These are phyloP conservation scores for Phytopythium helicoides DNA, from an alignment of 352 stramenopile species.

Conservation along the genomic window DNA sequence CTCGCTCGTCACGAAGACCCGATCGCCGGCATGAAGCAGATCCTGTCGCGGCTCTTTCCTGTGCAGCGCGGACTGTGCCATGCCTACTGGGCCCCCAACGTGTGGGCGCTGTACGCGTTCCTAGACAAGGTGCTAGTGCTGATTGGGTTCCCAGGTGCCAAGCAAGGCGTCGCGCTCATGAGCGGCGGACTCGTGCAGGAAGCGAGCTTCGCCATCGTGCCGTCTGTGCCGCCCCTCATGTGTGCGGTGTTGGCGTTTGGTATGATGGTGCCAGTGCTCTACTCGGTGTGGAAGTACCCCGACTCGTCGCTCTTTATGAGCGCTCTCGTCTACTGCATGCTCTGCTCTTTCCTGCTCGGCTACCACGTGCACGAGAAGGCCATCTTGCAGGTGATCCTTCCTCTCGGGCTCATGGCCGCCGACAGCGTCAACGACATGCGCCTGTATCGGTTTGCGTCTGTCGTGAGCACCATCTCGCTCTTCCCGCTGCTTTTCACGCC, in stretches of 20 bases:
- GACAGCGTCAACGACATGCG: conserved; percentile 81
- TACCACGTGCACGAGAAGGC: conserved; percentile 99
- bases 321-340: conserved; percentile 87
- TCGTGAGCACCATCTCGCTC: conserved; percentile 71
- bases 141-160: conserved; percentile 29
- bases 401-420: conserved; percentile 61
- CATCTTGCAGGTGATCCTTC: conserved; percentile 89
- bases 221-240: conserved; percentile 57
- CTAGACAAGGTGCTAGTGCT: conserved; percentile 81
- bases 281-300: conserved; percentile 72
- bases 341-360: conserved; percentile 95
- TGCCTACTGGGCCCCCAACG: conserved; percentile 98
- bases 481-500: conserved; percentile 86
- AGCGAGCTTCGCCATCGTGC: conserved; percentile 76
- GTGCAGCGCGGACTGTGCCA: conserved; percentile 96
- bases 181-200: conserved; percentile 84
- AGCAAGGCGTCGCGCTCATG: conserved; percentile 58
- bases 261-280: conserved; percentile 73
- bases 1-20: conserved; percentile 46
- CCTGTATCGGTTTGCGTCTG: conserved; percentile 75
- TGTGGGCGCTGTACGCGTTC: conserved; percentile 96
- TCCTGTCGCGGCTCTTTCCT: conserved; percentile 94
- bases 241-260: conserved; percentile 79
- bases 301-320: conserved; percentile 79
- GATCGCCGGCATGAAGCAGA: conserved; percentile 76